Conservation (phyloP, 257 asterid species). For the Solanum peruvianum region DNA sequence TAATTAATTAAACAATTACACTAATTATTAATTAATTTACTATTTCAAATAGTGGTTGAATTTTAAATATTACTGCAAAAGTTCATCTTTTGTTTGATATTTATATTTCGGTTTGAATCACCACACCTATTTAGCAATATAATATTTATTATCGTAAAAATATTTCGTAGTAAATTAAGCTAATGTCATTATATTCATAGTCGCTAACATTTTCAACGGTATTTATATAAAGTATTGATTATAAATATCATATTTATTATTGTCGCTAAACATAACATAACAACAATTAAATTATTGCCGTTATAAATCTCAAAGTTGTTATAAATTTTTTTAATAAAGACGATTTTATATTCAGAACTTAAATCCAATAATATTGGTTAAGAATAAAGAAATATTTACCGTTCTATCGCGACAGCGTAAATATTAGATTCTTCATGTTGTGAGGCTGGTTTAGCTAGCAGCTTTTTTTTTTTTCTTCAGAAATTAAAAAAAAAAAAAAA, state of each 20-base stretch:
- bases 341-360: not conserved
- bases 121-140: too few species aligned
- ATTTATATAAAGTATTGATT: not conserved
- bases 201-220: accelerated
- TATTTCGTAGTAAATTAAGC: not conserved
- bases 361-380: not conserved
- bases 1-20: not conserved
- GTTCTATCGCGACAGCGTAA: accelerated
- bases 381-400: not conserved
- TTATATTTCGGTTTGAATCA: not conserved
- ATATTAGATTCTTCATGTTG: too few species aligned
- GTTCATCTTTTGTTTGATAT: not conserved
- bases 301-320: too few species aligned
- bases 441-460: not conserved
- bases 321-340: too few species aligned
- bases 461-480: not conserved
- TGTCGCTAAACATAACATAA: too few species aligned
- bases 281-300: too few species aligned
- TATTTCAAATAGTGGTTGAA: not conserved
- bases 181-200: not conserved
- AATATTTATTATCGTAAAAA: too few species aligned
- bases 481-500: not conserved
- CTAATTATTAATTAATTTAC: not conserved
- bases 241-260: too few species aligned
- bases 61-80: not conserved